phyloP scores from a whole-genome alignment of 2,329 filamentous ascomycete genomes.

The Exophiala sp. region DNA sequence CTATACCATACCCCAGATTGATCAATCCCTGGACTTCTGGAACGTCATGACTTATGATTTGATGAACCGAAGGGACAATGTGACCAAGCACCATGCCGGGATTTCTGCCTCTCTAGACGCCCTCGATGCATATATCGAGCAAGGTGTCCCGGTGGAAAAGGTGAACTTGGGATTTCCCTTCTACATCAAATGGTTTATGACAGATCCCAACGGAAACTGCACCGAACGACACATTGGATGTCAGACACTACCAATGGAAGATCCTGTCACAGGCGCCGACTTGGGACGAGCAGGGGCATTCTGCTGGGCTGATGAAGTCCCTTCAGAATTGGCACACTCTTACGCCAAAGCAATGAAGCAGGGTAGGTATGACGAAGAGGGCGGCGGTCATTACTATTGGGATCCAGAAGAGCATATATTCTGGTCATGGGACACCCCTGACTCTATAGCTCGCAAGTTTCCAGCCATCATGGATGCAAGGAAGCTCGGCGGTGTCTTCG shows the following conservation, averaged over 20 bases:
- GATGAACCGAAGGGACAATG: conserved; percentile 61
- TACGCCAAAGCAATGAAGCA: conserved; percentile 51
- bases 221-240: conserved; percentile 50
- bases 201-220: conserved; percentile 46
- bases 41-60: conserved; percentile 69
- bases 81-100: conserved; percentile 61
- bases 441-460: conserved; percentile 58
- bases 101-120: conserved; percentile 50
- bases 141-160: conserved; percentile 51
- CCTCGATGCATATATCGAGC: conserved; percentile 54
- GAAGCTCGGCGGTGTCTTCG: conserved; percentile 64
- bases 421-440: conserved; percentile 68
- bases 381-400: conserved; percentile 64
- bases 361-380: conserved; percentile 51
- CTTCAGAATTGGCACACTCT: conserved; percentile 38
- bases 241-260: conserved; percentile 54
- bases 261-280: conserved; percentile 54
- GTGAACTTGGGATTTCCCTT: conserved; percentile 63
- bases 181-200: conserved; percentile 63
- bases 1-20: conserved; percentile 53
- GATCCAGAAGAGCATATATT: conserved; percentile 55
- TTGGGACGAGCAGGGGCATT: conserved; percentile 47
- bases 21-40: conserved; percentile 57
- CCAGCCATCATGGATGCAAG: conserved; percentile 51
- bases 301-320: conserved; percentile 42